Percentiles rank a stretch among this genome's conserved stretches.
Conservation (phyloP, 2,329 filamentous ascomycete species). For the Juglanconis juglandina region DNA sequence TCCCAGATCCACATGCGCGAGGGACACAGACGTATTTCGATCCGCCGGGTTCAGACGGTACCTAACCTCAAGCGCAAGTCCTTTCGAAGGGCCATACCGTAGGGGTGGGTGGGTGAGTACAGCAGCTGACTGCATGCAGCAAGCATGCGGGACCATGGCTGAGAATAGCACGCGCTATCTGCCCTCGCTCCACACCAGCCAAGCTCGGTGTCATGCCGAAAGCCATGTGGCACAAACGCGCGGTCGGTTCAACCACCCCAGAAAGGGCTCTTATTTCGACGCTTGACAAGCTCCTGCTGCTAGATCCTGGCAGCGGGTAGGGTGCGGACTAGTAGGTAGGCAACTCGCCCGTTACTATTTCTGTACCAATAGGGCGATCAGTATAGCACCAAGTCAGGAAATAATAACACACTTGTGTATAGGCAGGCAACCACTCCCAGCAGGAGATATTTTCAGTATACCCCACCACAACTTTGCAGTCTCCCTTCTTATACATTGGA, state of each 20-base stretch:
- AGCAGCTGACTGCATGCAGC: neutral
- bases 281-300: too few relatives aligned
- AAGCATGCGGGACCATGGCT: neutral
- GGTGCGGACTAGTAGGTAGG: neutral
- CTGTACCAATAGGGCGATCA: neutral
- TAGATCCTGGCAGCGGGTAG: too few relatives aligned
- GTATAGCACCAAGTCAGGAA: too few relatives aligned
- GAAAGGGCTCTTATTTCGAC: too few relatives aligned
- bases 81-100: neutral
- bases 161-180: neutral
- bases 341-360: neutral
- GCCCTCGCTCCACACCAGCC: neutral
- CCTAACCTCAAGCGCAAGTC: neutral
- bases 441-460: neutral
- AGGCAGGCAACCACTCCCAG: neutral
- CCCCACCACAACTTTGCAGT: neutral
- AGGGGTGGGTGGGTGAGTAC: neutral
- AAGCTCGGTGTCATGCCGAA: neutral
- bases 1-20: too few relatives aligned
- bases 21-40: too few relatives aligned
- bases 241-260: neutral
- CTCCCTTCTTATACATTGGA: neutral
- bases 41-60: too few relatives aligned
- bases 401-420: neutral
- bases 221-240: neutral